These are phyloP conservation scores for Pascua sp. DNA, from an alignment of 1,284 basidiomycete species.

Conservation along the genomic window DNA sequence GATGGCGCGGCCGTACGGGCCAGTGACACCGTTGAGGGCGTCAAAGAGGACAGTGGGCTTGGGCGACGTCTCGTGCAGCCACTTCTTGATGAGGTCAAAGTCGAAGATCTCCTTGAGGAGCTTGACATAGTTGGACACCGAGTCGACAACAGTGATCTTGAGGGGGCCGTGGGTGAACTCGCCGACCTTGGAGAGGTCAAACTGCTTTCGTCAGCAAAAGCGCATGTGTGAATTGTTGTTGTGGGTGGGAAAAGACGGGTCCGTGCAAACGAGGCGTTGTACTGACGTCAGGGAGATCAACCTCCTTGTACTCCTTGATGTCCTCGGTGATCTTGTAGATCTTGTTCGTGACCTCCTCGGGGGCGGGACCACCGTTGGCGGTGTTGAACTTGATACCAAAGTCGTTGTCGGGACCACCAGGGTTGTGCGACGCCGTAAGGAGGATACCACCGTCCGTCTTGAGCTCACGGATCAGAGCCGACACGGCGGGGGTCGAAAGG, in stretches of 20 bases:
- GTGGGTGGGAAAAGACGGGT: too few relatives aligned
- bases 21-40: constrained; percentile 93
- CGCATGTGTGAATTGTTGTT: neutral
- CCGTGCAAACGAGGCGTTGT: too few relatives aligned
- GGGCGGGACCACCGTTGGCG: constrained; percentile 93
- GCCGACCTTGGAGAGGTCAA: constrained; percentile 82
- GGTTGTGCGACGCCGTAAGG: constrained; percentile 97
- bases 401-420: constrained; percentile 93
- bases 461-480: constrained; percentile 90
- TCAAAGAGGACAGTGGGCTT: constrained; percentile 92
- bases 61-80: constrained; percentile 61
- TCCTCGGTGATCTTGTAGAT: constrained; percentile 89
- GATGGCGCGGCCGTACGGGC: constrained; percentile 89
- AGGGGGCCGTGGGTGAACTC: constrained; percentile 75
- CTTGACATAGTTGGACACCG: constrained; percentile 81
- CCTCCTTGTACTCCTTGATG: constrained; percentile 78
- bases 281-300: constrained; percentile 71
- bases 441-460: constrained; percentile 97
- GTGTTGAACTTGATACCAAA: constrained; percentile 99
- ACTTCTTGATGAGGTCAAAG: constrained; percentile 85
- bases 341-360: constrained; percentile 88
- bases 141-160: constrained; percentile 88
- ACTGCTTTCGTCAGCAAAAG: constrained; percentile 48
- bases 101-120: constrained; percentile 90
- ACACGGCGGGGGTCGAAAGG: constrained; percentile 93